phyloP scores from a whole-genome alignment of 208 protist species.

The Kentomonas sorsogonicus region DNA sequence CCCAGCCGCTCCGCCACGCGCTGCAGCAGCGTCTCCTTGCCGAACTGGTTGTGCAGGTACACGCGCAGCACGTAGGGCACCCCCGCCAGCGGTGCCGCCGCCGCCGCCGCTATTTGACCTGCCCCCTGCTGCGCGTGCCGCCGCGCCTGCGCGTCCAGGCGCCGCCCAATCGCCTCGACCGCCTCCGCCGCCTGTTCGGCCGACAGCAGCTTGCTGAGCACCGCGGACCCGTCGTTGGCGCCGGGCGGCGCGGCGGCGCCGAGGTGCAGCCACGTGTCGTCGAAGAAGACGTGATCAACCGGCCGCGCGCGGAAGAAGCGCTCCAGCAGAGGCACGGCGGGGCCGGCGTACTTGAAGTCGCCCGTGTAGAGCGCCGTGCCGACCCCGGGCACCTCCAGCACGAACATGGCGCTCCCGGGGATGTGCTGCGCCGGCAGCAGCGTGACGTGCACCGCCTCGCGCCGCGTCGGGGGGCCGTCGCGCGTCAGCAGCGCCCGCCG shows the following conservation, averaged over 20 bases:
- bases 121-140: neutral
- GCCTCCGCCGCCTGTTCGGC: conserved; percentile 52
- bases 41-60: conserved; percentile 82
- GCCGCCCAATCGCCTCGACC: conserved; percentile 57
- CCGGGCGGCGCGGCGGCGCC: conserved; percentile 8
- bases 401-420: conserved; percentile 74
- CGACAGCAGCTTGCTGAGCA: conserved; percentile 62
- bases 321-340: conserved; percentile 18
- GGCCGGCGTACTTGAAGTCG: conserved; percentile 61
- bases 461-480: neutral
- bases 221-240: conserved; percentile 18
- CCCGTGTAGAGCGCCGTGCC: conserved; percentile 69
- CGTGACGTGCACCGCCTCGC: conserved; percentile 29
- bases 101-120: conserved; percentile 2
- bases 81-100: neutral
- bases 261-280: conserved; percentile 82
- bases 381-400: conserved; percentile 47
- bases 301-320: conserved; percentile 41
- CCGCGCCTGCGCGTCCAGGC: conserved; percentile 40
- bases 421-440: conserved; percentile 68
- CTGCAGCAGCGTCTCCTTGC: conserved; percentile 70
- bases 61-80: conserved; percentile 54
- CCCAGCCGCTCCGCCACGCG: conserved; percentile 44
- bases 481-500: conserved; percentile 19
- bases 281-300: conserved; percentile 80